Base-by-base conservation (phyloP, 2,329 filamentous ascomycete species). In the Coniochaeta prunicola region DNA sequence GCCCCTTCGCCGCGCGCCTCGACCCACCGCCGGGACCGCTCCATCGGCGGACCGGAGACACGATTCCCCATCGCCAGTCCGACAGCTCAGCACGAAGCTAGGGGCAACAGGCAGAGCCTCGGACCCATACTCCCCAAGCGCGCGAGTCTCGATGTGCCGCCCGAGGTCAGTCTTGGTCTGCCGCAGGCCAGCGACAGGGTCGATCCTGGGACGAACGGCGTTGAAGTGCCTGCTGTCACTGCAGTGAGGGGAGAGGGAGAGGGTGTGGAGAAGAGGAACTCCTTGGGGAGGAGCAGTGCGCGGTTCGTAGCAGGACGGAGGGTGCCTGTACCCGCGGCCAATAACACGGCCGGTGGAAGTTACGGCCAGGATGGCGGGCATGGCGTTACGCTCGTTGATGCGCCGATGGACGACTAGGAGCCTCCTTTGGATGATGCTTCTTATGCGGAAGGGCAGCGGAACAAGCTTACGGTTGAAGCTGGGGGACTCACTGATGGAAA, bases 81-180 rank as follows among this genome's bases (percentile, higher is more conserved):
- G 61, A 85, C 78, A 53, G 76, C 79, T 59, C 77, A 75, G 61
- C 77, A 70, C 59, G 83, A 79, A 67, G 21, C 48, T 12, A 75
- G 53, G 28, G 61, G 78, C 57, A 77, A 81, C 71, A 78, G 80
- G 21, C 69, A 69, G 64, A 80, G 77, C 68, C 66, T 84, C 57
- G 77, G 78, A 57, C 79, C 81, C 42, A 73, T 83, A 19, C 76
- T 74, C 38, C 68, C 78, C 60, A 86, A 85, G 72, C 79, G 88
- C 63, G 77, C 86, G 53, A 94, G 90, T 68, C 82, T 97, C 2
- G 91, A 96, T 66, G 92, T 97, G 2, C 92, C 92, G 3, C 83
- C 83, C 54, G 81, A 76, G 60, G 79, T 81, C 42, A 75, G 78
- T 30, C 68, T 60, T 70, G 76, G 64, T 69, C 78, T 64, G 66